phyloP scores from a whole-genome alignment of 495 filamentous ascomycete genomes.

The Echria macrotheca region DNA sequence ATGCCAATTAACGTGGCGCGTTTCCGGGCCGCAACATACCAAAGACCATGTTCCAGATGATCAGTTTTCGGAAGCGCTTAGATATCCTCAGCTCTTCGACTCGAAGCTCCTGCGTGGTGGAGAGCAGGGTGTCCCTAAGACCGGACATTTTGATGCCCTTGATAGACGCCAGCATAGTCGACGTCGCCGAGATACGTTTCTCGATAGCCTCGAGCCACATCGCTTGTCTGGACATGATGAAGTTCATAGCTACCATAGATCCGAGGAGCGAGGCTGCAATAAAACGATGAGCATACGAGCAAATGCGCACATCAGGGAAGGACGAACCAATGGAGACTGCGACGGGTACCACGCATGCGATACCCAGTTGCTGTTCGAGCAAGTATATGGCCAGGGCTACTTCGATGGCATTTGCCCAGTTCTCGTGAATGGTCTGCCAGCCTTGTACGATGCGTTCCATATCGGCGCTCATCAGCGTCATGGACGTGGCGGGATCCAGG shows the following conservation, averaged over 20 bases:
- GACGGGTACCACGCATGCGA: constrained; percentile 48
- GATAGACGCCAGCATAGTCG: constrained; percentile 52
- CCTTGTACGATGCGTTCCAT: constrained; percentile 37
- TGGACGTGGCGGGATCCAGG: constrained; percentile 46
- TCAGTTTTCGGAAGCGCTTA: constrained; percentile 48
- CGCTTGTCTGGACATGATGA: constrained; percentile 43
- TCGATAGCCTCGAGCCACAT: constrained; percentile 49
- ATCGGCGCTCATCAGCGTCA: constrained; percentile 58
- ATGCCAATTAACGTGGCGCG: no score
- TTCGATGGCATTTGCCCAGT: constrained; percentile 46
- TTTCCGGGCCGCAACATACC: no score
- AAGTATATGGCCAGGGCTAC: constrained; percentile 54
- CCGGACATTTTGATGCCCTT: constrained; percentile 61
- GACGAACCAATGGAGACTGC: constrained; percentile 46
- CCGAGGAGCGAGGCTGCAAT: constrained; percentile 28
- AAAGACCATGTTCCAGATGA: constrained; percentile 30
- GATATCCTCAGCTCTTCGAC: constrained; percentile 54
- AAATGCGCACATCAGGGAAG: no score
- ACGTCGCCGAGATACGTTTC: constrained; percentile 47
- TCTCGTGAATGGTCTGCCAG: constrained; percentile 35
- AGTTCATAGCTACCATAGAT: constrained; percentile 33
- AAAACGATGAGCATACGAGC: no score
- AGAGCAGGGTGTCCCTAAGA: constrained; percentile 37
- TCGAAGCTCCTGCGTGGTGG: constrained; percentile 48
- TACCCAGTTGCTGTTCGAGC: constrained; percentile 49